Conservation (phyloP, 2,329 filamentous ascomycete species). For the Coniochaeta pulveracea region DNA sequence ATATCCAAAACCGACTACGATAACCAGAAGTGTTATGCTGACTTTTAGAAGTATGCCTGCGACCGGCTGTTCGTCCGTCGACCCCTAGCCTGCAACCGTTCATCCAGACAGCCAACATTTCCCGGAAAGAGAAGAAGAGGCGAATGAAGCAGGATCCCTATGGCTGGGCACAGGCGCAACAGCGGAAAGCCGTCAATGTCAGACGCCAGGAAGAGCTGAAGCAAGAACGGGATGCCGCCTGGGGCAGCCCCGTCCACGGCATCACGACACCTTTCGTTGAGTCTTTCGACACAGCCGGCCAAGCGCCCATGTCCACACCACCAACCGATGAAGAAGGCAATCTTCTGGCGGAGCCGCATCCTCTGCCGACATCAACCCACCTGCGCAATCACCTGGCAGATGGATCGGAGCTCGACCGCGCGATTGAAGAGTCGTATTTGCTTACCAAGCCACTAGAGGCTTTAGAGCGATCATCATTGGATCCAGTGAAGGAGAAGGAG, state of each 20-base stretch:
- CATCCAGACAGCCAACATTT: slow-evolving; percentile 53
- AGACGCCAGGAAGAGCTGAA: slow-evolving; percentile 61
- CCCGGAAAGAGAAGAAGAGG: slow-evolving; percentile 51
- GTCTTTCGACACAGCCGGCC: slow-evolving; percentile 60
- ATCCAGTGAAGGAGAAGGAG: slow-evolving; percentile 24
- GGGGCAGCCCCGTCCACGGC: slow-evolving; percentile 73
- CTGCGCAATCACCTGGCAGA: slow-evolving; percentile 69
- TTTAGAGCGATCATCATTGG: slow-evolving; percentile 21
- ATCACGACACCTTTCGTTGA: slow-evolving; percentile 71
- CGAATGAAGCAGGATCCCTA: slow-evolving; percentile 70
- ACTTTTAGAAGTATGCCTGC: slow-evolving; percentile 49
- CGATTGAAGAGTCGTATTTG: slow-evolving; percentile 55
- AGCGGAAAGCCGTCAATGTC: slow-evolving; percentile 74
- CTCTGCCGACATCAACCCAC: slow-evolving; percentile 34
- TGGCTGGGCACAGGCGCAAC: slow-evolving; percentile 65
- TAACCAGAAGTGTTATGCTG: no score
- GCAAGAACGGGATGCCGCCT: slow-evolving; percentile 47
- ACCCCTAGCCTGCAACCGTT: slow-evolving; percentile 43
- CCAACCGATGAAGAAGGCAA: slow-evolving; percentile 29
- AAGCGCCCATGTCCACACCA: slow-evolving; percentile 24
- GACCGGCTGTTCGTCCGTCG: slow-evolving; percentile 34
- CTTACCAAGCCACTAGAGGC: slow-evolving; percentile 48
- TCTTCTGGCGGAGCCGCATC: slow-evolving; percentile 23
- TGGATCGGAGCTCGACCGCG: slow-evolving; percentile 52
- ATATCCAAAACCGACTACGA: not conserved